These are phyloP conservation scores for Dinochytrium kinnereticum DNA, from an alignment of 371 early-diverging fungal genomes.

Conservation along the genomic window DNA sequence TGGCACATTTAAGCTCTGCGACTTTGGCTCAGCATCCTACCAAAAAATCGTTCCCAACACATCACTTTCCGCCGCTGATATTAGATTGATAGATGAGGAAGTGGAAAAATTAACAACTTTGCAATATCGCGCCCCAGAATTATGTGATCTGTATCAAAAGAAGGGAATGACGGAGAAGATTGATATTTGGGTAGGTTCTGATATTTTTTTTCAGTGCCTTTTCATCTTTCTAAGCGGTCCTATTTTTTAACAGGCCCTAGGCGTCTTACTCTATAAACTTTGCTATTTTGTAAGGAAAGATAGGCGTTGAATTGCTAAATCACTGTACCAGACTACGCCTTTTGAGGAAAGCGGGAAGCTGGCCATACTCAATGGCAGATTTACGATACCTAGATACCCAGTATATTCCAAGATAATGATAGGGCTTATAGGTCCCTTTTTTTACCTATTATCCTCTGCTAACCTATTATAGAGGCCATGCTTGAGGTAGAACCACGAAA, in stretches of 20 bases:
- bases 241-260: slow-evolving; percentile 68
- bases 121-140: slow-evolving; percentile 93
- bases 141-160: slow-evolving; percentile 86
- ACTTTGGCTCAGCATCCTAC: slow-evolving; percentile 92
- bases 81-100: slow-evolving; percentile 85
- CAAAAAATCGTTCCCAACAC: slow-evolving; percentile 60
- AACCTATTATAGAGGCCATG: slow-evolving; percentile 55
- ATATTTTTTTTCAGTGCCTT: background rate
- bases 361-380: slow-evolving; percentile 88
- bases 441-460: background rate
- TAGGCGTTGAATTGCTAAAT: slow-evolving; percentile 52
- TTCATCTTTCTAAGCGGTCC: background rate
- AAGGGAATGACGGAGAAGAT: slow-evolving; percentile 83
- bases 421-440: slow-evolving; percentile 58
- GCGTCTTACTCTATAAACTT: slow-evolving; percentile 86
- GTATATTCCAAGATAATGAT: slow-evolving; percentile 68
- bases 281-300: slow-evolving; percentile 55
- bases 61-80: slow-evolving; percentile 54
- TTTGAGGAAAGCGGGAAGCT: slow-evolving; percentile 88
- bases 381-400: slow-evolving; percentile 74
- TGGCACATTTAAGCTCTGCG: slow-evolving; percentile 85
- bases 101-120: slow-evolving; percentile 85
- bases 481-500: slow-evolving; percentile 68
- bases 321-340: slow-evolving; percentile 77
- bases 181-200: slow-evolving; percentile 67